A percentile compares a stretch with the other conserved stretches of the same genome.
Evolutionary conservation across 1,284 basidiomycete genomes (phyloP).

Genomic region (Boletus sp.): DNA sequence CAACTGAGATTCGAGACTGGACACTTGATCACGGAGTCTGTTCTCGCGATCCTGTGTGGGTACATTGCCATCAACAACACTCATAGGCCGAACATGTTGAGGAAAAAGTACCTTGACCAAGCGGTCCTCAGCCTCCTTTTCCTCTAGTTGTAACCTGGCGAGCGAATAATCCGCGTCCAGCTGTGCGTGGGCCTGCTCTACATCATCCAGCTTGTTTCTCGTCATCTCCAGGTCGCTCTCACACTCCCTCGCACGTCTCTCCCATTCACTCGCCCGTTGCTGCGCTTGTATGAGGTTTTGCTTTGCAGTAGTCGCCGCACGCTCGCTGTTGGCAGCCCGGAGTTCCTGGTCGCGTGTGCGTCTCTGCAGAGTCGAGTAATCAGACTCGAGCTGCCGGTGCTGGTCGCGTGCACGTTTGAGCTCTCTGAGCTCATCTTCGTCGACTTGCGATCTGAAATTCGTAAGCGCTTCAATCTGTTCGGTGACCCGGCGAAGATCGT

Average conservation of each 20-base stretch:
- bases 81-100: background rate
- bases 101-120: slow-evolving; percentile 58
- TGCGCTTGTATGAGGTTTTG: slow-evolving; percentile 72
- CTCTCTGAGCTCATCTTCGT: slow-evolving; percentile 72
- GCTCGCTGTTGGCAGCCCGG: slow-evolving; percentile 63
- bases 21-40: slow-evolving; percentile 67
- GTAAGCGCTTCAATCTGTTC: slow-evolving; percentile 72
- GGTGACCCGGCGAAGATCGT: slow-evolving; percentile 63
- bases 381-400: slow-evolving; percentile 66
- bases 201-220: slow-evolving; percentile 63
- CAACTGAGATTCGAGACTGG: slow-evolving; percentile 63
- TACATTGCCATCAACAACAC: slow-evolving; percentile 13
- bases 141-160: slow-evolving; percentile 70
- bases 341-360: slow-evolving; percentile 72
- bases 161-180: slow-evolving; percentile 71
- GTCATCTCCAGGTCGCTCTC: slow-evolving; percentile 63
- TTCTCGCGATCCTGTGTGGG: slow-evolving; percentile 67
- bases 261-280: slow-evolving; percentile 78
- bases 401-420: slow-evolving; percentile 67
- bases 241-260: slow-evolving; percentile 71
- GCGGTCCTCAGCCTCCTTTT: slow-evolving; percentile 69
- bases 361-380: slow-evolving; percentile 67
- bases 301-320: slow-evolving; percentile 56
- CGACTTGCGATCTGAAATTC: slow-evolving; percentile 60
- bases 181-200: slow-evolving; percentile 64